Conservation (phyloP, 2,329 filamentous ascomycete species). For the Drechslera avenae region DNA sequence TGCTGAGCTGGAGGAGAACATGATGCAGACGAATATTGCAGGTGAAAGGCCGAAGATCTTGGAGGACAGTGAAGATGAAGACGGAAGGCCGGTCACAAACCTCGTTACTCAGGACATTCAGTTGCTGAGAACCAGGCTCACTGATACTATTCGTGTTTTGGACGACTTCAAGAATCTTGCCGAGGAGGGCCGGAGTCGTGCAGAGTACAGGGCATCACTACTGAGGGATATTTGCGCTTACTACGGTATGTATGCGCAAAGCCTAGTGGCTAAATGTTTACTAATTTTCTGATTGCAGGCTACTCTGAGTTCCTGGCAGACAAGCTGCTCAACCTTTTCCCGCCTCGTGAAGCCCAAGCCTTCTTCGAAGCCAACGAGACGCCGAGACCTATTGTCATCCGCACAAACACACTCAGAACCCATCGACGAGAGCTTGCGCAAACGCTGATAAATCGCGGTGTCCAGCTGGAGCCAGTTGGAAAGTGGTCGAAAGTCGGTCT, state of each 20-base stretch:
- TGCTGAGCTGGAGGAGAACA: conserved; percentile 82
- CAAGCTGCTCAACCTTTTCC: conserved; percentile 92
- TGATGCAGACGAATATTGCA: conserved; percentile 91
- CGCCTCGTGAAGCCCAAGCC: conserved; percentile 90
- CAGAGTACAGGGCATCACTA: conserved; percentile 86
- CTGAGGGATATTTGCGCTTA: conserved; percentile 93
- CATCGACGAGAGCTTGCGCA: conserved; percentile 82
- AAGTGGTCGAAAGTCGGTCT: conserved; percentile 99
- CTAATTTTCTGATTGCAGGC: conserved; percentile 43
- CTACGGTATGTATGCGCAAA: conserved; percentile 61
- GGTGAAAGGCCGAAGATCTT: conserved; percentile 68
- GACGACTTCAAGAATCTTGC: conserved; percentile 84
- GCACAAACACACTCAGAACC: conserved; percentile 90
- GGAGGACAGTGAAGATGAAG: conserved; percentile 62
- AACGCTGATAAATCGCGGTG: conserved; percentile 91
- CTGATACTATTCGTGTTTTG: conserved; percentile 88
- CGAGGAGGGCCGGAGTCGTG: conserved; percentile 78
- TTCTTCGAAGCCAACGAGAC: conserved; percentile 99
- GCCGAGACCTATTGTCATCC: conserved; percentile 88
- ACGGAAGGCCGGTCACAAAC: conserved; percentile 61
- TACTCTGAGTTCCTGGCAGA: conserved; percentile 95
- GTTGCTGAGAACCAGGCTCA: conserved; percentile 84
- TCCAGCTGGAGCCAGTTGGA: conserved; percentile 93
- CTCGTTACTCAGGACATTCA: conserved; percentile 84
- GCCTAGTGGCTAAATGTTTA: background rate